Evolutionary conservation across 2,329 filamentous ascomycete genomes (phyloP).

Genomic region (Cercospora berteroae): DNA sequence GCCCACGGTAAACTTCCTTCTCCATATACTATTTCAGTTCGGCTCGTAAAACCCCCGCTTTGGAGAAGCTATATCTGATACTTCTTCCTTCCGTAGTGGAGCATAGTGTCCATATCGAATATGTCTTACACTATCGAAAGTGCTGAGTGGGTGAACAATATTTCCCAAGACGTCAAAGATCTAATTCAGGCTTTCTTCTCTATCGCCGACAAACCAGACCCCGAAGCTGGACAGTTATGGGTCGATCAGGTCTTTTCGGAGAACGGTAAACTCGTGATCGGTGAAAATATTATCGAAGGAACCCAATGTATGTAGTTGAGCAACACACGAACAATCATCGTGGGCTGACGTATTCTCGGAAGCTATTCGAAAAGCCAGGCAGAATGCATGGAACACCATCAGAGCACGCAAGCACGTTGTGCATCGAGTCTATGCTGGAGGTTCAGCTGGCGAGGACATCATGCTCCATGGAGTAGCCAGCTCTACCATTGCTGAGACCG

Average conservation of each 20-base stretch:
- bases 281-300: neutral
- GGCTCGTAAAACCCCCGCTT: neutral
- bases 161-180: neutral
- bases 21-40: neutral
- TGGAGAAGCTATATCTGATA: neutral
- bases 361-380: neutral
- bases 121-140: neutral
- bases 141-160: neutral
- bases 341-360: neutral
- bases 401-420: neutral
- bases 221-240: neutral
- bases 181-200: neutral
- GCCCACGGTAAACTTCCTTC: neutral
- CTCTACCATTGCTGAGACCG: neutral
- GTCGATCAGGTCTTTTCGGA: neutral
- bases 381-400: neutral
- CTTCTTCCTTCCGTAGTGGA: neutral
- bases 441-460: neutral
- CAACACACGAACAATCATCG: neutral
- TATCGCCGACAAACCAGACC: neutral
- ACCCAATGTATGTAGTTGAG: neutral
- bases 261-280: neutral
- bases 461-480: neutral
- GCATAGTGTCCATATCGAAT: neutral
- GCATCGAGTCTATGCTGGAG: neutral